Conservation (phyloP, 345 rosid species). For the Rhodomyrtus tomentosa region DNA sequence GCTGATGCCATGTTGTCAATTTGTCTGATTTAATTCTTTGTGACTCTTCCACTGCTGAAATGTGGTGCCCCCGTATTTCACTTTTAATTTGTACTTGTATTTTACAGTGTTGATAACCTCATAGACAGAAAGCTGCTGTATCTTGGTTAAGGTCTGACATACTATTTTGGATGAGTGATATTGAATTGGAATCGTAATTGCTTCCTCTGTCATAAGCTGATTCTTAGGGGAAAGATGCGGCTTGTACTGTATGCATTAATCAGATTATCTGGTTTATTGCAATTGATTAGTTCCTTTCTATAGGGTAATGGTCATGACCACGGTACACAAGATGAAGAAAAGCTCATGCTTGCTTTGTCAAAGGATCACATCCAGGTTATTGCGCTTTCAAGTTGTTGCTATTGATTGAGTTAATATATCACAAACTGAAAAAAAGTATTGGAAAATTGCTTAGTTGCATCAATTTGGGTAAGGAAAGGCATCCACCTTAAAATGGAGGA, state of each 20-base stretch:
- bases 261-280: background rate
- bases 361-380: slow-evolving; percentile 86
- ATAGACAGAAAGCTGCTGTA: background rate
- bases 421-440: background rate
- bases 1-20: background rate
- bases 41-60: background rate
- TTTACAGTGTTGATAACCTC: background rate
- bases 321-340: slow-evolving; percentile 53
- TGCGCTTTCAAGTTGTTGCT: background rate
- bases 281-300: background rate
- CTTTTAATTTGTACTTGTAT: background rate
- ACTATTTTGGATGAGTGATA: background rate
- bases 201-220: background rate
- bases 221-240: background rate
- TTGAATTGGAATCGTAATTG: background rate
- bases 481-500: background rate
- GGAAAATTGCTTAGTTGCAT: background rate
- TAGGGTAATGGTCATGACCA: slow-evolving; percentile 89
- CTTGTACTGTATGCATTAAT: background rate
- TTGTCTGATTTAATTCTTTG: background rate
- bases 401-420: background rate
- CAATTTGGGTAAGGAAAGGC: background rate
- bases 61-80: background rate
- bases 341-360: slow-evolving; percentile 60
- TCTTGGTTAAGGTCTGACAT: background rate